Evolutionary conservation across 345 rosid genomes (phyloP).

Genomic region (Lepidium africanum): DNA sequence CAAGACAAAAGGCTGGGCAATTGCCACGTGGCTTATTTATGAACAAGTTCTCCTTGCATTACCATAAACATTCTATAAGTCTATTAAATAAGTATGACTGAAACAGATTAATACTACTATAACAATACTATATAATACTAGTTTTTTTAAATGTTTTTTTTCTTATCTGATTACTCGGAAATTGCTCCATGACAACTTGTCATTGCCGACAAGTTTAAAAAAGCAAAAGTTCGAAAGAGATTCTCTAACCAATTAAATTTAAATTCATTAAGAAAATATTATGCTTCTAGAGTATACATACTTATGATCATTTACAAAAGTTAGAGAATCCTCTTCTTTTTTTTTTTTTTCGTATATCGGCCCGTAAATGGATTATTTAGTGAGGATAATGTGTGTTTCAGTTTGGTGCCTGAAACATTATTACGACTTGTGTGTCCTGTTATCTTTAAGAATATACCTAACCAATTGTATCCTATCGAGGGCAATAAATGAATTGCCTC

Average conservation of each 20-base stretch:
- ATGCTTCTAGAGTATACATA: no score
- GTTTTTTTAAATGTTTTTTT: neutral
- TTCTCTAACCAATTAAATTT: slow-evolving; percentile 11
- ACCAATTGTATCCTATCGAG: no score
- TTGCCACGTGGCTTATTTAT: neutral
- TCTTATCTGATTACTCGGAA: slow-evolving; percentile 6
- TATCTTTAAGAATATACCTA: no score
- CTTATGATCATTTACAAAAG: no score
- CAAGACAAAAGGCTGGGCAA: neutral
- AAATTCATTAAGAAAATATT: neutral
- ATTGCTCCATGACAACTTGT: slow-evolving; percentile 21
- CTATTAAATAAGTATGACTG: neutral
- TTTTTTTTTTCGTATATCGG: no score
- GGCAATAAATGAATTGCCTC: no score
- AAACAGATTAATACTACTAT: neutral
- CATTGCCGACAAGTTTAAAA: slow-evolving; percentile 7
- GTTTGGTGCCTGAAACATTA: no score
- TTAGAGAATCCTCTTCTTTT: no score
- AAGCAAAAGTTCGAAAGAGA: slow-evolving; percentile 8
- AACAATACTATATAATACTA: neutral
- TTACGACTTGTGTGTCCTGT: no score
- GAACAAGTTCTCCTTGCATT: neutral
- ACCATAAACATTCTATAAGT: neutral
- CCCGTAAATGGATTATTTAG: no score
- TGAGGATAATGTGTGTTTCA: no score